These are phyloP conservation scores for Hypoxylon sp. DNA, from an alignment of 2,329 filamentous ascomycete species.

Conservation along the genomic window DNA sequence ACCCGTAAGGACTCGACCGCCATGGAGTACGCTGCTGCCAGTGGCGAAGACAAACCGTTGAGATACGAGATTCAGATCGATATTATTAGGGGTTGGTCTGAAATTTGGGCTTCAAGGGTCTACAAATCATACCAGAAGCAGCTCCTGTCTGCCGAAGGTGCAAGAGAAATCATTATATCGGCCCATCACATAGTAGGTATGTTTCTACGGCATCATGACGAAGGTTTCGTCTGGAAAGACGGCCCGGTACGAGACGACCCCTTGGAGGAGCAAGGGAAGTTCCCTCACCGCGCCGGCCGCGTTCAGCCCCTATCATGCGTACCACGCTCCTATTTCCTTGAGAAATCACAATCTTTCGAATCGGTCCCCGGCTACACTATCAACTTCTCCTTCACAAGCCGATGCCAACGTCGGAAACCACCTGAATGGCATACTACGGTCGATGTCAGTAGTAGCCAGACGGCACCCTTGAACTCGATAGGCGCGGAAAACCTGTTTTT, in stretches of 20 bases:
- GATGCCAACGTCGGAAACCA: conserved; percentile 53
- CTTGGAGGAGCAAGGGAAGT: conserved; percentile 55
- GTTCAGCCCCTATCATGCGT: conserved; percentile 62
- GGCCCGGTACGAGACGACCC: conserved; percentile 57
- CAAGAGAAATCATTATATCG: conserved; percentile 62
- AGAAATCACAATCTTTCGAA: conserved; percentile 61
- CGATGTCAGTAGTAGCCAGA: conserved; percentile 61
- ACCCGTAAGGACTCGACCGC: conserved; percentile 65
- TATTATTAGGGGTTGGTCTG: conserved; percentile 57
- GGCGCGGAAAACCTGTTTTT: conserved; percentile 63
- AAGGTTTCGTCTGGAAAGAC: conserved; percentile 62
- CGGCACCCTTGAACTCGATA: conserved; percentile 61
- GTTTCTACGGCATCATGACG: conserved; percentile 64
- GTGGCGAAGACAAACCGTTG: conserved; percentile 57
- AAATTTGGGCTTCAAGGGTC: conserved; percentile 59
- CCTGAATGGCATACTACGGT: conserved; percentile 56
- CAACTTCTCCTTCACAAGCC: conserved; percentile 60
- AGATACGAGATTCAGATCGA: conserved; percentile 64
- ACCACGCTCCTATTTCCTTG: conserved; percentile 59
- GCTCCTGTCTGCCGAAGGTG: conserved; percentile 57
- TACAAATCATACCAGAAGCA: conserved; percentile 65
- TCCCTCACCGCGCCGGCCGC: conserved; percentile 57
- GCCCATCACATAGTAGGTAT: conserved; percentile 64
- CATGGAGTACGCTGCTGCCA: conserved; percentile 55
- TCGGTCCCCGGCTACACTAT: conserved; percentile 64